Percentiles rank a stretch among this genome's conserved stretches.
Evolutionary conservation across 176 grass and related monocot species (phyloP).

Genomic region (Saccharum spontaneum): DNA sequence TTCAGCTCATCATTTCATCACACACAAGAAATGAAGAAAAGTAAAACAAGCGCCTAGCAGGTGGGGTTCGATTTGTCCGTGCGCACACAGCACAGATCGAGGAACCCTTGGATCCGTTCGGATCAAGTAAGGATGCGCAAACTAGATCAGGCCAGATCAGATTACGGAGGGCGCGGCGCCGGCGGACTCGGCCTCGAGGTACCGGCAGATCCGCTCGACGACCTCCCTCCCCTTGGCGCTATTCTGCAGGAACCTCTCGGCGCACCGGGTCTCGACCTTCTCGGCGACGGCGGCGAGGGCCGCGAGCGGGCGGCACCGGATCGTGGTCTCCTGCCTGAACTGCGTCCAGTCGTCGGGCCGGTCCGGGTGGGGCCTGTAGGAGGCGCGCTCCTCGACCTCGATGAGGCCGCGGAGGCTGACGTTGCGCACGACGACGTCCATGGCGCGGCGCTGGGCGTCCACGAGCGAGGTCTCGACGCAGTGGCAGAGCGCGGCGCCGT

Average conservation of each 20-base stretch:
- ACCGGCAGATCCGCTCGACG: constrained; percentile 88
- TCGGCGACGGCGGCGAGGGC: constrained; percentile 82
- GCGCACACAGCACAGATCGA: constrained; percentile 44
- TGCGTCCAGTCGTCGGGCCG: constrained; percentile 76
- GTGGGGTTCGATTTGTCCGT: constrained; percentile 14
- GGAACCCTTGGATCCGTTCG: constrained; percentile 44
- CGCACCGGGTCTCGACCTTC: constrained; percentile 82
- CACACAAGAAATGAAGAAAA: constrained; percentile 32
- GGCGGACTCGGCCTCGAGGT: constrained; percentile 71
- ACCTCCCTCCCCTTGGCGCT: constrained; percentile 85
- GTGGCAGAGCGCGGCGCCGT: constrained; percentile 82
- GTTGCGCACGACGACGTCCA: constrained; percentile 87
- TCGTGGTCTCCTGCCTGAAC: constrained; percentile 85
- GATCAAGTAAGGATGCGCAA: constrained; percentile 22
- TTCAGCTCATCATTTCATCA: constrained; percentile 45
- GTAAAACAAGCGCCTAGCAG: background rate
- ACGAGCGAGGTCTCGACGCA: constrained; percentile 85
- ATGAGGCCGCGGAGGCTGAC: constrained; percentile 71
- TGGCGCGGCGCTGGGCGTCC: constrained; percentile 60
- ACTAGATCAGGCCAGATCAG: constrained; percentile 31
- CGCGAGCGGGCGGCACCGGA: constrained; percentile 78
- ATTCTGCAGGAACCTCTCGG: constrained; percentile 85
- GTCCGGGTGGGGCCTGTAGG: constrained; percentile 76
- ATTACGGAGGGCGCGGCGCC: constrained; percentile 26
- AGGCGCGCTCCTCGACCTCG: constrained; percentile 79